Conservation (phyloP, 495 filamentous ascomycete species). For the Talaromyces stipitatus region DNA sequence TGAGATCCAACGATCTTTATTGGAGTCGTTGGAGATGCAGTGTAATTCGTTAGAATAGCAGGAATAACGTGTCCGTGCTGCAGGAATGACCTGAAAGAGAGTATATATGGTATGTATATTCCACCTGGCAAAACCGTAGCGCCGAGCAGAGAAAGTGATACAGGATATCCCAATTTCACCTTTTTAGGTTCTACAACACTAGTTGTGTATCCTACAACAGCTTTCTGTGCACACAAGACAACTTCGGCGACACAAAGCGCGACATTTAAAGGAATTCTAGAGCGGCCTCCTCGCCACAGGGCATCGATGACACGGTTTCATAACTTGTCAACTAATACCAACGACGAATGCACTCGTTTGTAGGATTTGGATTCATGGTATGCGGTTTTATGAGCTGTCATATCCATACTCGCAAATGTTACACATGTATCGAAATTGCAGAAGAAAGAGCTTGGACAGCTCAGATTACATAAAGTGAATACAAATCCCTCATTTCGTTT, state of each 20-base stretch:
- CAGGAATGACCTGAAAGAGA: too few relatives aligned
- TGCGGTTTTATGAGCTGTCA: background rate
- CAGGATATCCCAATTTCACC: too few relatives aligned
- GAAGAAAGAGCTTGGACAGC: background rate
- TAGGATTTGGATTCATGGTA: background rate
- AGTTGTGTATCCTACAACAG: background rate
- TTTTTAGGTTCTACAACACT: background rate
- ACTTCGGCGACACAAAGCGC: background rate
- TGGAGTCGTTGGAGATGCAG: too few relatives aligned
- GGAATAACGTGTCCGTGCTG: too few relatives aligned
- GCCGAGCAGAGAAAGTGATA: too few relatives aligned
- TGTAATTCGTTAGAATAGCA: too few relatives aligned
- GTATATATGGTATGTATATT: too few relatives aligned
- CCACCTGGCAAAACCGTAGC: too few relatives aligned
- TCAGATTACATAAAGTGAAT: background rate
- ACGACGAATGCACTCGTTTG: background rate
- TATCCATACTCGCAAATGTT: background rate
- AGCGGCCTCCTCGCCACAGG: background rate
- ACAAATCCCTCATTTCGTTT: too few relatives aligned
- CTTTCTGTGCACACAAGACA: background rate
- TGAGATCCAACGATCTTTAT: too few relatives aligned
- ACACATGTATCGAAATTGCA: background rate
- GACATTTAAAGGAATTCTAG: background rate
- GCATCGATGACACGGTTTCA: background rate
- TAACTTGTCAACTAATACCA: background rate